Evolutionary conservation across 768 basidiomycete genomes (phyloP).

Genomic region (Kwoniella sp.): DNA sequence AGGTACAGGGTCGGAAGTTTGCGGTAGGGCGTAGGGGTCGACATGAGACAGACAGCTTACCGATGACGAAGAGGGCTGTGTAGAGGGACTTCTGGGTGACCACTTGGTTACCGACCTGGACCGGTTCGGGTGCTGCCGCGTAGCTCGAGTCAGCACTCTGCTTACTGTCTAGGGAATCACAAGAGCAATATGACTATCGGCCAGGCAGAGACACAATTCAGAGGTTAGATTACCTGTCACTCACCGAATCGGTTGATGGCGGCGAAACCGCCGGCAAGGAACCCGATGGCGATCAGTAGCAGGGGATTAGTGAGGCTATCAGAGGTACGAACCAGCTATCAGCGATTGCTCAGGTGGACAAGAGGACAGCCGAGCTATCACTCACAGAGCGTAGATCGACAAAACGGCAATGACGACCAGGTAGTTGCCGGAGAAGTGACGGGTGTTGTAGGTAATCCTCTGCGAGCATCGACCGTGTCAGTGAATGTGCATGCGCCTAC

Average conservation of each 20-base stretch:
- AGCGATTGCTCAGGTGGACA: conserved; percentile 39
- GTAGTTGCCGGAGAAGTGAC: conserved; percentile 70
- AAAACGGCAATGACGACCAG: conserved; percentile 82
- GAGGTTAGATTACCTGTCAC: too few relatives aligned
- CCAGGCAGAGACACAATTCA: too few relatives aligned
- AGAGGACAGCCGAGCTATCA: conserved; percentile 7
- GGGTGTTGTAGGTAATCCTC: conserved; percentile 91
- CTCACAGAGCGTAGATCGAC: conserved; percentile 75
- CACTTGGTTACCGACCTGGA: conserved; percentile 73
- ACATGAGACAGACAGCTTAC: conserved; percentile 23
- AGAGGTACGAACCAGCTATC: conserved; percentile 36
- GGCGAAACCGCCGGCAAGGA: conserved; percentile 87
- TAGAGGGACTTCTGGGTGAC: conserved; percentile 87
- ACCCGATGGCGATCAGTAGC: conserved; percentile 72
- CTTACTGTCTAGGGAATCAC: background rate
- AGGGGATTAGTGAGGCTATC: conserved; percentile 71
- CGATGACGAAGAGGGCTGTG: conserved; percentile 76
- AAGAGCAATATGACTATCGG: too few relatives aligned
- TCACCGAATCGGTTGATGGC: conserved; percentile 84
- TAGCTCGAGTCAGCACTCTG: background rate
- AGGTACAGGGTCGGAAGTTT: background rate
- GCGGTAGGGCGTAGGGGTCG: background rate
- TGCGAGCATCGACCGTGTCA: conserved; percentile 47
- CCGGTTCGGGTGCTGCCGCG: conserved; percentile 68
- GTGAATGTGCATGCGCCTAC: too few relatives aligned